Base-by-base conservation (phyloP, 768 basidiomycete species). In the Boletellus emodensis region DNA sequence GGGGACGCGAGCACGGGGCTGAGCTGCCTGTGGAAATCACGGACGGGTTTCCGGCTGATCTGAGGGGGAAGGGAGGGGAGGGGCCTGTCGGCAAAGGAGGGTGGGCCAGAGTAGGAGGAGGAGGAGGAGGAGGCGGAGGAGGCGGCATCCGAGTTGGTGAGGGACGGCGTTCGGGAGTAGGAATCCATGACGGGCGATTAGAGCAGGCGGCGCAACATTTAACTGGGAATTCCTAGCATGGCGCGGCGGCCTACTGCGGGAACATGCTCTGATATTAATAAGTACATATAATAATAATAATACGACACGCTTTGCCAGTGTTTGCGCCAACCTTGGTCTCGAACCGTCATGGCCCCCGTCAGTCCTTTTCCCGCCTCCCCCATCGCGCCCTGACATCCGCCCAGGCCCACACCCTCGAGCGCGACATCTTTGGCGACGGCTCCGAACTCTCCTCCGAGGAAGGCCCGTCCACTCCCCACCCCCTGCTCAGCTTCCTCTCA, bases 401-500 rank as follows among this genome's bases (percentile, higher is more conserved):
- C 8, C 43, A 55, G 57, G 49, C 46, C 0, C 62, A 67, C 33
- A 61, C 75, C 45, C 81, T 85, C 32, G 84, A 79, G 50, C 82
- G 80, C 44, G 84, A 85, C 61, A 85, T 91, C 50, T 93, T 92
- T 61, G 90, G 87, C 53, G 86, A 86, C 35, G 87, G 87, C 60
- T 90, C 90, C 3, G 92, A 94, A 54, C 80, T 91, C 9, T 91
- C 89, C 0, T 82, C 82, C 9, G 83, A 86, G 55, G 85, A 88
- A 34, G 82, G 63, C 41, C 55, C 48, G 62, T 54, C 35, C 55
- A 15, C 17, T 1, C 9, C 24, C 18, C 13, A 8, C 4, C 34
- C 34, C 20, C 15, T 6, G 3, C 41, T 2, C 2, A 8, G 12
- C n/a, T 3, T 7, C 22, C 15, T 5, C 55, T 47, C 61, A 51